Base-by-base conservation (phyloP, 2,329 filamentous ascomycete species). In the Thermochaetoides dissita region DNA sequence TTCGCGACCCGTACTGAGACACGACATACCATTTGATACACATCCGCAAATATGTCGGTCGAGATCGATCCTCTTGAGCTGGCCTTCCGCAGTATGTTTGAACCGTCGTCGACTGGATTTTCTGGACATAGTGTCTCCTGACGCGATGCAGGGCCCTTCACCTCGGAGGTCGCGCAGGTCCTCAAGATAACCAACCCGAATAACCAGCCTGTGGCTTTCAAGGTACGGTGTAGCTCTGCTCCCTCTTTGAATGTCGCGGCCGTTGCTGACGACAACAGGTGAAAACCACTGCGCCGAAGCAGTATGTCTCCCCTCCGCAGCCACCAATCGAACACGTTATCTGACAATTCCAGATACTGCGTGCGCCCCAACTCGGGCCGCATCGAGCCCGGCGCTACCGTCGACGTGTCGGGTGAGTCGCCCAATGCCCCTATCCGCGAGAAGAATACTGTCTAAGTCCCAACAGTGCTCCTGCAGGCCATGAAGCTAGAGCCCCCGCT, bases 201-300 rank as follows among this genome's bases (percentile, higher is more conserved):
- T 58, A 63, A 66, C 38, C 65, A 68, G 35, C 77, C 79, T 7
- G 66, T 82, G 50, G 78, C 77, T 34, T 83, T 83, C 68, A 83
- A 83, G 74, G 77, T 81, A 69, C 17, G 6, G 28, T 31, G 29
- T 38, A 11, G 36, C 24, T n/a, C 38, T 39, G 33, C 43, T 35
- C 34, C 33, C 40, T 46, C 36, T 42, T 50, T 40, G 38, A 32
- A 36, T 46, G 36, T 44, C 50, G 17, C 5, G 17, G 17, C 17
- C 17, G 17, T 39, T 28, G 36, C 59, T 64, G 49, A 63, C 54
- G 39, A 40, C 37, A 35, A 31, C 54, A 94, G 87, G 91, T 98
- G 64, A 98, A 98, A 79, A 98, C 91, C 38, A 98, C 91, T 49
- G 91, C 91, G 39, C 91, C 91, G 31, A 96, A 96, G 68, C 91